Percentiles rank a stretch among this genome's conserved stretches.
Evolutionary conservation across 2,329 filamentous ascomycete species (phyloP).

Genomic region (Fusarium sublunatum): DNA sequence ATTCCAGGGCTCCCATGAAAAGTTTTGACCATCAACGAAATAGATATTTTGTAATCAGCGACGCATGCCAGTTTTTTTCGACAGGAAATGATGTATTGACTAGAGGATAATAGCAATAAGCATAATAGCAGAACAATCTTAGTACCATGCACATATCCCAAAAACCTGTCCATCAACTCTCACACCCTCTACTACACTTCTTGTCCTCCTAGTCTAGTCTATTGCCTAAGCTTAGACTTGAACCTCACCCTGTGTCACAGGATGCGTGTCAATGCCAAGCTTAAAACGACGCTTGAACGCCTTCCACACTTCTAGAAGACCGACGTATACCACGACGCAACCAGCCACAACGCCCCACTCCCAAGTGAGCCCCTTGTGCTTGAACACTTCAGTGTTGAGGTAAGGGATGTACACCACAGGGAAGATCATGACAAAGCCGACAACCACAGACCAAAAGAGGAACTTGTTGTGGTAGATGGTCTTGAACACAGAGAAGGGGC

Average conservation of each 20-base stretch:
- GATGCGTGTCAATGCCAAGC: constrained; percentile 49
- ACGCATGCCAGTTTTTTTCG: constrained; percentile 27
- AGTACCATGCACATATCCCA: constrained; percentile 43
- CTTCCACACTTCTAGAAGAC: constrained; percentile 76
- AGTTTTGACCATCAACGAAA: constrained; percentile 23
- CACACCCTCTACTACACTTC: constrained; percentile 5
- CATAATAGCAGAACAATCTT: constrained; percentile 46
- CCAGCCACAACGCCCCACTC: constrained; percentile 77
- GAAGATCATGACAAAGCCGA: constrained; percentile 69
- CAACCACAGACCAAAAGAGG: constrained; percentile 71
- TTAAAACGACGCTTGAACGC: constrained; percentile 67
- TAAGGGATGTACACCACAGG: constrained; percentile 75
- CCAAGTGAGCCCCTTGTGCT: constrained; percentile 75
- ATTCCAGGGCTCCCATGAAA: constrained; percentile 31
- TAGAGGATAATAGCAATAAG: constrained; percentile 47
- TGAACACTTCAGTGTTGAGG: constrained; percentile 74
- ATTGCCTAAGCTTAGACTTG: constrained; percentile 31
- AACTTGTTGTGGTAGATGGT: constrained; percentile 78
- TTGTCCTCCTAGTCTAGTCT: neutral
- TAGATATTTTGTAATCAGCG: constrained; percentile 41
- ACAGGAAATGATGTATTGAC: constrained; percentile 47
- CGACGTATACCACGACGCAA: constrained; percentile 69
- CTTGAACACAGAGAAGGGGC: constrained; percentile 62
- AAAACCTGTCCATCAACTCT: constrained; percentile 47
- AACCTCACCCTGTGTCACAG: constrained; percentile 25